Conservation (phyloP, 2,329 filamentous ascomycete genomes). For the Ceratocystis cubensis region DNA sequence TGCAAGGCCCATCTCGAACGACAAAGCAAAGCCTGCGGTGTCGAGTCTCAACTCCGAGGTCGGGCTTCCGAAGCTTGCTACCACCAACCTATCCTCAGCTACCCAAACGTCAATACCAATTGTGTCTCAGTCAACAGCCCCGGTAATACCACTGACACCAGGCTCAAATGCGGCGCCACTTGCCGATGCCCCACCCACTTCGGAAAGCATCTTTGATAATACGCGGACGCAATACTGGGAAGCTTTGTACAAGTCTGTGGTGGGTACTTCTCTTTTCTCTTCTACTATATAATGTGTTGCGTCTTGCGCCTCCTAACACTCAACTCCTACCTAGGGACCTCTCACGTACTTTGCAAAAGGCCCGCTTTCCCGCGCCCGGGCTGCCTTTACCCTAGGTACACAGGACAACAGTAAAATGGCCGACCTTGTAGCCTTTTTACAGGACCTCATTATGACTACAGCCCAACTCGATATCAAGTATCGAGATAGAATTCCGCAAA, state of each 20-base stretch:
- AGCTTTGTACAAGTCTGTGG: constrained; percentile 51
- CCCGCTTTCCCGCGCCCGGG: constrained; percentile 60
- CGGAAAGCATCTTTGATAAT: constrained; percentile 44
- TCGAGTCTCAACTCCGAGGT: not conserved
- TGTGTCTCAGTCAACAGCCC: not conserved
- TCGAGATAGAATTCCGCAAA: constrained; percentile 52
- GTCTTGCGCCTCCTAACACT: constrained; percentile 23
- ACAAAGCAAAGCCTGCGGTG: not conserved
- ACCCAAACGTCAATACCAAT: not conserved
- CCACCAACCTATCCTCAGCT: not conserved
- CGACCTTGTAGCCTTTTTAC: constrained; percentile 56
- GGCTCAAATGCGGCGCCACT: constrained; percentile 11
- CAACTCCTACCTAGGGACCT: constrained; percentile 42
- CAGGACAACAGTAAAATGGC: constrained; percentile 47
- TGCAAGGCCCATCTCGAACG: not conserved
- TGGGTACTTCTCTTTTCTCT: constrained; percentile 26
- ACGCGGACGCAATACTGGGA: constrained; percentile 48
- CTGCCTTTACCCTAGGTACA: constrained; percentile 52
- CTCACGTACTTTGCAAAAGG: constrained; percentile 77
- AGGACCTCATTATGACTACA: constrained; percentile 52
- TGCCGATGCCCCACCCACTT: constrained; percentile 26
- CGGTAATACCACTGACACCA: not conserved
- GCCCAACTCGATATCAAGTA: constrained; percentile 68
- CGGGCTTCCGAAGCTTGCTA: not conserved
- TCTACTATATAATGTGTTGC: not conserved